Evolutionary conservation across 768 basidiomycete species (phyloP).

Genomic region (Psilocybe azurescens): DNA sequence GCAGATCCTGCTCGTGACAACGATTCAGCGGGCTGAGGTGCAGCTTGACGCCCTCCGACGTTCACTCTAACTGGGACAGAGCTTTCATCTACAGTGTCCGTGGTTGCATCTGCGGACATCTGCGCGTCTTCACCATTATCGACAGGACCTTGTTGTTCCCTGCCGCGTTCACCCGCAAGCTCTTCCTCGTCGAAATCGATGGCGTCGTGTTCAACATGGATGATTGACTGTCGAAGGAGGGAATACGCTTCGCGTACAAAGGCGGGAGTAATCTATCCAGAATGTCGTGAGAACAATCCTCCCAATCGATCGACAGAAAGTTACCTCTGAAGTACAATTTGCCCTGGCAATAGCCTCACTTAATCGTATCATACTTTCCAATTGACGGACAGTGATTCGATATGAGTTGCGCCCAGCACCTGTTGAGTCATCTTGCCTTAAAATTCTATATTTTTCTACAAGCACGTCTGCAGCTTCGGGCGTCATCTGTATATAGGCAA

Average conservation of each 20-base stretch:
- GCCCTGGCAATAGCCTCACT: conserved; percentile 97
- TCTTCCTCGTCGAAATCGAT: conserved; percentile 97
- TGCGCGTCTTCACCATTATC: conserved; percentile 55
- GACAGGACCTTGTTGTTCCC: conserved; percentile 35
- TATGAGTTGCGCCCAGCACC: conserved; percentile 92
- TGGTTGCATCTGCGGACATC: conserved; percentile 62
- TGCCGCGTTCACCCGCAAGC: conserved; percentile 57
- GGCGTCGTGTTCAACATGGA: conserved; percentile 99
- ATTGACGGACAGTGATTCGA: conserved; percentile 95
- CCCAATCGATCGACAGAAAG: conserved; percentile 18
- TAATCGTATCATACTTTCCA: conserved; percentile 98
- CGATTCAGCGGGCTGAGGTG: conserved; percentile 32
- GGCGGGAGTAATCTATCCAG: conserved; percentile 82
- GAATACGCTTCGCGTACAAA: conserved; percentile 97
- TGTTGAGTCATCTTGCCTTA: conserved; percentile 91
- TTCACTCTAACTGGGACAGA: conserved; percentile 43
- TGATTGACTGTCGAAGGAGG: conserved; percentile 94
- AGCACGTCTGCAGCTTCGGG: conserved; percentile 91
- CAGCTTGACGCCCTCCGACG: conserved; percentile 32
- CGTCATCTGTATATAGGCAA: conserved; percentile 66
- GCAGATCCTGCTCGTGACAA: conserved; percentile 45
- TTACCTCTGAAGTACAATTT: conserved; percentile 92
- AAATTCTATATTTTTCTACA: conserved; percentile 92
- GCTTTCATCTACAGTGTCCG: conserved; percentile 55
- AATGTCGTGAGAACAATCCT: neutral